Evolutionary conservation across 2,329 filamentous ascomycete species (phyloP).

Genomic region (Epichloe aotearoae): DNA sequence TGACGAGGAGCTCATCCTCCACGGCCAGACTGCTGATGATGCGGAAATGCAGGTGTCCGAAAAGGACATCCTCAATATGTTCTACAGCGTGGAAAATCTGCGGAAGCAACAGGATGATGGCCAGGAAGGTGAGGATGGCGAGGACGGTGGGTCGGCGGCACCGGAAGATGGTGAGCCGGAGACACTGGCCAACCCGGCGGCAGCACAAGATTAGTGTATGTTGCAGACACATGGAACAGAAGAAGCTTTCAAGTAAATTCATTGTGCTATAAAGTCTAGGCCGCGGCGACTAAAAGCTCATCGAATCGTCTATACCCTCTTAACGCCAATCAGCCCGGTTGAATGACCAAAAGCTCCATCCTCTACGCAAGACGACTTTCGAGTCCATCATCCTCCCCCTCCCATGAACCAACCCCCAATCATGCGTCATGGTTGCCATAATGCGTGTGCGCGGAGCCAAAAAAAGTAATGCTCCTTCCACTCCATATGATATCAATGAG

Average conservation of each 20-base stretch:
- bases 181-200: background rate
- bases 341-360: conserved; percentile 16
- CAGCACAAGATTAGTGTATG: background rate
- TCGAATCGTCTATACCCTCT: conserved; percentile 27
- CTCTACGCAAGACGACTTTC: conserved; percentile 4
- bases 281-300: conserved; percentile 16
- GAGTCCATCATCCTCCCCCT: conserved; percentile 4
- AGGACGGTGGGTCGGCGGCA: conserved; percentile 3
- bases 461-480: background rate
- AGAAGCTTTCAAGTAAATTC: conserved; percentile 3
- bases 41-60: conserved; percentile 22
- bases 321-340: conserved; percentile 24
- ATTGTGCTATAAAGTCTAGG: conserved; percentile 11
- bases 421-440: conserved; percentile 6
- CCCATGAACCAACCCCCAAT: conserved; percentile 2
- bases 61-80: conserved; percentile 26
- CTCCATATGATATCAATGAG: conserved; percentile 10
- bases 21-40: conserved; percentile 12
- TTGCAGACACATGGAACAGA: background rate
- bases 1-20: conserved; percentile 13
- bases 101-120: conserved; percentile 26
- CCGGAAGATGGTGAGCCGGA: background rate
- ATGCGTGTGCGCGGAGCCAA: background rate
- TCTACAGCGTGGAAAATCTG: conserved; percentile 34
- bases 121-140: conserved; percentile 9